Evolutionary conservation across 164 flowering plant species (phyloP).

Genomic region (Akebia trifoliata): DNA sequence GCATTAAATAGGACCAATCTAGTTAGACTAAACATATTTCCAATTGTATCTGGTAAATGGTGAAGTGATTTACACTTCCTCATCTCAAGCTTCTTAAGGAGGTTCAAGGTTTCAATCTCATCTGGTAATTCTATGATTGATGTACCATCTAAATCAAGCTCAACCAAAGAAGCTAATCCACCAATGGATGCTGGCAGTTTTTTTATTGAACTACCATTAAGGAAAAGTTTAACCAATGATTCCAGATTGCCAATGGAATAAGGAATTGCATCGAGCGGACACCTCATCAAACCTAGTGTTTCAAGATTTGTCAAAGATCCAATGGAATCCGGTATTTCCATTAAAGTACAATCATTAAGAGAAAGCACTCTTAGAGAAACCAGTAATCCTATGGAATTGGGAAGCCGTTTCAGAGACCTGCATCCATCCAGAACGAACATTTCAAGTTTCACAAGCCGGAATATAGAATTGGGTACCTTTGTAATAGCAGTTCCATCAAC

Average conservation of each 20-base stretch:
- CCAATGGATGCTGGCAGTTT: constrained; percentile 38
- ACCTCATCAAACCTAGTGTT: constrained; percentile 26
- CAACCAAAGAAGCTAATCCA: constrained; percentile 27
- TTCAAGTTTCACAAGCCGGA: constrained; percentile 36
- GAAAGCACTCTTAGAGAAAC: constrained; percentile 29
- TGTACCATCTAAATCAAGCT: constrained; percentile 23
- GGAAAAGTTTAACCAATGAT: constrained; percentile 18
- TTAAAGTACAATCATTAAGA: constrained; percentile 22
- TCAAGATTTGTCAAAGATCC: constrained; percentile 36
- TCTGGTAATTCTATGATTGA: constrained; percentile 28
- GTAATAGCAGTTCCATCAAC: constrained; percentile 33
- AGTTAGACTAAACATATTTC: constrained; percentile 20
- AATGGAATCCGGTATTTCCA: constrained; percentile 31
- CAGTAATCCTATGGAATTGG: constrained; percentile 23
- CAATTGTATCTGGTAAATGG: constrained; percentile 30
- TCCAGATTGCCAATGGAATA: constrained; percentile 32
- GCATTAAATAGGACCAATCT: constrained; percentile 11
- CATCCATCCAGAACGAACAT: constrained; percentile 28
- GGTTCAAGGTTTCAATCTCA: constrained; percentile 31
- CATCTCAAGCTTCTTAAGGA: constrained; percentile 31
- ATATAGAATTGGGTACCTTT: constrained; percentile 34
- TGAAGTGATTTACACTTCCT: constrained; percentile 20
- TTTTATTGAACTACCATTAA: constrained; percentile 20
- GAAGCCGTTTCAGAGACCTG: constrained; percentile 25
- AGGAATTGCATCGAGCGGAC: constrained; percentile 33